Base-by-base conservation (phyloP, 768 basidiomycete species). In the Dictyophora rubrovolvata region DNA sequence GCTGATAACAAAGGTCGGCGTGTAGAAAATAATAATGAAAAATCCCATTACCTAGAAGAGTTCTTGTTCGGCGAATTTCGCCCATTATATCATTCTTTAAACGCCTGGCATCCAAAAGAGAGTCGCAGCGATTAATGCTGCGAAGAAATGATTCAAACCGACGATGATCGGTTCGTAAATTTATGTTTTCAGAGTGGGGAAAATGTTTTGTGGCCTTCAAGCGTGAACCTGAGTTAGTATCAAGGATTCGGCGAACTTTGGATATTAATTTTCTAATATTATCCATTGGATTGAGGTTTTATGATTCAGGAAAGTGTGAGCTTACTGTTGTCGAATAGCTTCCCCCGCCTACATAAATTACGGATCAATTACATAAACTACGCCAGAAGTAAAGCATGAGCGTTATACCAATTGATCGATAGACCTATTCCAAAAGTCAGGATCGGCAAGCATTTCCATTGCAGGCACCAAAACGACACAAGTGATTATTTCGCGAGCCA, bases 371-470 rank as follows among this genome's bases (percentile, higher is more conserved):
- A 16, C 47, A 28, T 33, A 42, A 12, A 22, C 34, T 57, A n/a
- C 33, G 57, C 63, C 21, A 65, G 58, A 9, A 23, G 2, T 9
- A 49, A 49, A 36, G 22, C 10, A 14, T n/a, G 48, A 52, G 42
- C 42, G 20, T 75, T 90, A 72, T 69, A 93, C 94, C 74, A 90
- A 82, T 73, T 93, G 86, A 70, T 97, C 94, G 53, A 97, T 89
- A 37, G 83, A 81, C 60, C 83, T 78, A 73, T 99, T 99, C 93
- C 93, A 97, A 63, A 96, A 96, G 70, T 99, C 96, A 5, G 93
- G 91, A 69, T 99, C 96, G 28, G 88, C 79, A 36, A 97, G 68
- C 86, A 95, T 90, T 53, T 97, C 91, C 77, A 95, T 84, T 56
- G 95, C 70, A 12, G 95, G 93, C 66, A 88, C 84, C 46, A 97